Percentiles rank a stretch among this genome's conserved stretches.
Conservation (phyloP, 495 filamentous ascomycete genomes). For the Penicillium chermesinum region DNA sequence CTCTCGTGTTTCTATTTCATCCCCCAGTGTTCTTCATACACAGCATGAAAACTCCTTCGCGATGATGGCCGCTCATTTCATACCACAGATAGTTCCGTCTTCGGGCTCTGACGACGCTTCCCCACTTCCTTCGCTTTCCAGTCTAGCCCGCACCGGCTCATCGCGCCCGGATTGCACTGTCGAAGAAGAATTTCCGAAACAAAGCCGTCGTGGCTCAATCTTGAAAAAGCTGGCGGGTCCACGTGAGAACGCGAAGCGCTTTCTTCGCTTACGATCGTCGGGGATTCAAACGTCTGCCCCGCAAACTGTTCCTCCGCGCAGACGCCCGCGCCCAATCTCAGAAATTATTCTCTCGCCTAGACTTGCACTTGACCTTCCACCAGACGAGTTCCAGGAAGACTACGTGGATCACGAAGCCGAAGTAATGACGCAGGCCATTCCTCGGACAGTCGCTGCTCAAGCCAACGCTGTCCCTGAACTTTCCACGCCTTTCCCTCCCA, state of each 20-base stretch:
- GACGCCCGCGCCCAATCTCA: constrained; percentile 32
- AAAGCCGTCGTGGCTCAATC: constrained; percentile 28
- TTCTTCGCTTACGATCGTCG: constrained; percentile 42
- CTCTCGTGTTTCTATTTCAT: too few relatives aligned
- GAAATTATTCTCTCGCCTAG: constrained; percentile 38
- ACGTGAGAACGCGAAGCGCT: constrained; percentile 47
- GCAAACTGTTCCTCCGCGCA: constrained; percentile 15
- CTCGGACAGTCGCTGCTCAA: constrained; percentile 22
- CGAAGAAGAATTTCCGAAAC: constrained; percentile 26
- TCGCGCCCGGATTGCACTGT: constrained; percentile 21
- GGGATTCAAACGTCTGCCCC: constrained; percentile 22
- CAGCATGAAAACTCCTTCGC: not conserved
- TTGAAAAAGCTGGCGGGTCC: constrained; percentile 43
- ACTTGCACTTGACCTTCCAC: constrained; percentile 25
- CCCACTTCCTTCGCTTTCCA: constrained; percentile 23
- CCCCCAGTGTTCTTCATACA: not conserved
- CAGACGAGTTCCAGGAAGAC: constrained; percentile 22
- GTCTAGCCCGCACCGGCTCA: constrained; percentile 23
- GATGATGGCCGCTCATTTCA: constrained; percentile 24
- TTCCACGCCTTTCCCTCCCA: constrained; percentile 29
- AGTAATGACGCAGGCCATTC: constrained; percentile 27
- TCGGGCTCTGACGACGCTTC: constrained; percentile 14
- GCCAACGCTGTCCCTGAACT: constrained; percentile 22
- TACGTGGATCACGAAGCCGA: too few relatives aligned
- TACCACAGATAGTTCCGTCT: constrained; percentile 24